Base-by-base conservation (phyloP, 345 rosid species). In the Cardamine occulta region DNA sequence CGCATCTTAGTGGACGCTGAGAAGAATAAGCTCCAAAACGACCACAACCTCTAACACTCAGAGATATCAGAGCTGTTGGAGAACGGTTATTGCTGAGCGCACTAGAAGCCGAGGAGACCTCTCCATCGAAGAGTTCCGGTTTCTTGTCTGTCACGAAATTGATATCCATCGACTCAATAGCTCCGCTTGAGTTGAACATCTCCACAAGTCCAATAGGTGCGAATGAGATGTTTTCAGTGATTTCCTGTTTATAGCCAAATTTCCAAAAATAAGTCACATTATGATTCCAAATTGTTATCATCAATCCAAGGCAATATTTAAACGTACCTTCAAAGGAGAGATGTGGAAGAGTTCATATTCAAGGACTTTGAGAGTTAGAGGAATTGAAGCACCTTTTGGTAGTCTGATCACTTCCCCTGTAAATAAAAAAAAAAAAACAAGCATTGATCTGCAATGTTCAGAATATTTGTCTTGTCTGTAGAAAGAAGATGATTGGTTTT, bases 311-410 rank as follows among this genome's bases (percentile, higher is more conserved):
- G 1, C 7, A 21, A 26, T 8, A 32, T 28, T 7, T 0, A n/a
- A 40, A 39, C 23, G 68, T 47, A 88, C 98, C 88, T 88, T 81
- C 39, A 94, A 60, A 0, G 97, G 98, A 76, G 87, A 89, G 79
- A 95, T 71, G 75, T 92, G 97, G 91, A 86, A 95, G 44, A 95
- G 83, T 75, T 95, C 97, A 19, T 95, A 95, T 70, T 95, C 96
- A 0, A 95, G 93, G 65, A 83, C 91, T 79, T 88, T 69, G 39
- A 95, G 87, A 1, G 97, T 95, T 44, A 95, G 85, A 0, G 99
- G 97, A 37, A 95, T 56, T 5, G 96, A 90, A 19, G 90, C 87
- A 40, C 88, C 93, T 74, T 83, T 86, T 24, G 96, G 96, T 68
- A 95, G 82, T 78, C 88, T 74, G 28, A 85, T 51, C 62, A 95